phyloP scores from a whole-genome alignment of 768 basidiomycete species.

The Hirschioporus abietinus region DNA sequence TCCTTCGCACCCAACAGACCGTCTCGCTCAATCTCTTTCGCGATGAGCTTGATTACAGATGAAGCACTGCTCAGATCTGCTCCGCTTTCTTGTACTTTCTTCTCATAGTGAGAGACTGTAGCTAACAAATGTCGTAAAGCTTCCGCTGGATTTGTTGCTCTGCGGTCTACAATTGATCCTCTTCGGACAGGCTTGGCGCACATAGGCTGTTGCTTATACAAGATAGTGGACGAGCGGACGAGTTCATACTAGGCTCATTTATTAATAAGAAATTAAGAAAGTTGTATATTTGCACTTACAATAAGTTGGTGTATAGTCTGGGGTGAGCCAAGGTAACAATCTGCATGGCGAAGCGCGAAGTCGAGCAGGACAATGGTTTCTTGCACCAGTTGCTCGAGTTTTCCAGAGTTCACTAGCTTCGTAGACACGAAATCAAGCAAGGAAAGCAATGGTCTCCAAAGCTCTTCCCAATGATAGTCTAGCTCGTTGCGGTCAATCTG shows the following conservation, averaged over 20 bases:
- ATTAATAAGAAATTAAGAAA: neutral
- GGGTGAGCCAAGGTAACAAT: slow-evolving; percentile 49
- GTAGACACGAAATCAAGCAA: slow-evolving; percentile 50
- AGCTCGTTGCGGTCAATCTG: neutral
- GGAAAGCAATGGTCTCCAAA: slow-evolving; percentile 55
- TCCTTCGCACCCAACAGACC: slow-evolving; percentile 43
- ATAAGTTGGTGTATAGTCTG: slow-evolving; percentile 53
- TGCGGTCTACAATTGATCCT: slow-evolving; percentile 4
- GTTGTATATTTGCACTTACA: slow-evolving; percentile 34
- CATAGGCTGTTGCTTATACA: slow-evolving; percentile 43
- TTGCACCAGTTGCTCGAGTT: slow-evolving; percentile 42
- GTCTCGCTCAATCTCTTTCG: slow-evolving; percentile 54
- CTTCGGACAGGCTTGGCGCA: slow-evolving; percentile 31
- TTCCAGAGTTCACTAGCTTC: slow-evolving; percentile 47
- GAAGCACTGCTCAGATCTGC: slow-evolving; percentile 38
- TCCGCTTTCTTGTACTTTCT: slow-evolving; percentile 39
- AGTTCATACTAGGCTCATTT: slow-evolving; percentile 53
- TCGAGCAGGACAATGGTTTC: slow-evolving; percentile 53
- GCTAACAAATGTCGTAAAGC: slow-evolving; percentile 38
- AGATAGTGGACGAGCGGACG: slow-evolving; percentile 44
- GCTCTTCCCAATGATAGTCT: slow-evolving; percentile 65
- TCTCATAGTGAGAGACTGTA: slow-evolving; percentile 48
- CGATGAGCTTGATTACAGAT: slow-evolving; percentile 52
- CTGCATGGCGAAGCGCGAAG: slow-evolving; percentile 44
- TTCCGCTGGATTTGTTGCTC: slow-evolving; percentile 16